Evolutionary conservation across 177 flowering plant genomes (phyloP), one percentile per base, ranked within the genome.

Genomic region (Vitis hybrid): DNA sequence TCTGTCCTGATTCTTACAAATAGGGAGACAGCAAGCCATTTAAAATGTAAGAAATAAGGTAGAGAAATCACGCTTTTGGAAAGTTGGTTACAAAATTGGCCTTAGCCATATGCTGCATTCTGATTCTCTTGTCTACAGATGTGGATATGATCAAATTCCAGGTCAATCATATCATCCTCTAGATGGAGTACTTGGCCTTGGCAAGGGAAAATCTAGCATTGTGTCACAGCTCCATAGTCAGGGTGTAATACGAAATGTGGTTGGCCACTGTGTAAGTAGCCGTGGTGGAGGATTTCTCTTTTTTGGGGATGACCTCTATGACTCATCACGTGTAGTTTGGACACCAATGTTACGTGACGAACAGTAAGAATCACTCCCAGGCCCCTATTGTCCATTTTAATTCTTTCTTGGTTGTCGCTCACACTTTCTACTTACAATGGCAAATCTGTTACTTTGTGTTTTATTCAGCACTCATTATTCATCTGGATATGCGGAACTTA

Each of bases 211-310:
- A 75, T 21, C 83, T 13, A 85, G 88, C 83, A 82, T 89, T 19
- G 58, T 82, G 14, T 79, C 95, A 61, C 97, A 92, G 82, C 86
- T 90, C 34, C 72, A 68, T 48, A 79, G 76, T 60, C 85, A 84
- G 62, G 97, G 98, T 56, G 55, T 88, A 14, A 82, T 79, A 11
- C 63, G 75, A 54, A 90, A 93, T 75, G 91, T 93, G 4, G 34
- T 93, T 23, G 99, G 98, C 34, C 99, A 95, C 68, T 95, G 99
- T 72, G 71, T 95, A 51, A 87, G 90, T 66, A 68, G 81, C 6
- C 79, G 66, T 45, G 89, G 89, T 5, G 93, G 91, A 75, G 98
- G 98, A 13, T 91, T 64, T 72, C 86, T 93, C 30, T 95, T 93
- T 87, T 79, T 93, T 8, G 98, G 99, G 4, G 90, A 92, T 19